A percentile compares a stretch with the other conserved stretches of the same genome.
Evolutionary conservation across 768 basidiomycete species (phyloP).

Genomic region (Boletellus emodensis): DNA sequence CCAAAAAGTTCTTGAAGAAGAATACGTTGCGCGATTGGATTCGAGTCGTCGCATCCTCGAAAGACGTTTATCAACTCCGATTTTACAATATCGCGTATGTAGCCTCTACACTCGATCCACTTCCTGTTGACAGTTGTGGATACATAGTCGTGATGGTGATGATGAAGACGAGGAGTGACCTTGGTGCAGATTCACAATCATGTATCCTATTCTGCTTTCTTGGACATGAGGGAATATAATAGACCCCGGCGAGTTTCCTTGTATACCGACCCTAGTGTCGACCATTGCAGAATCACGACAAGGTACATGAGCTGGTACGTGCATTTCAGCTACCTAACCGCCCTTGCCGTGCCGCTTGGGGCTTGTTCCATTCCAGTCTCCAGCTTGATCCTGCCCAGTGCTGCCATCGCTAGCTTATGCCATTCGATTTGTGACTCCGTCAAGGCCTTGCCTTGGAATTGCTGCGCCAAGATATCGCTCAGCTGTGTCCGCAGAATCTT

Average conservation of each 20-base stretch:
- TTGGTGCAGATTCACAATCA: not conserved
- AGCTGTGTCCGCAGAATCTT: constrained; percentile 73
- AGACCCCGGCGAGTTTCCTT: not conserved
- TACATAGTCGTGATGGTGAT: constrained; percentile 42
- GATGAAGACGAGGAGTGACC: constrained; percentile 52
- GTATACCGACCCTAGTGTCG: too few species aligned
- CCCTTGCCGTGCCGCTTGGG: constrained; percentile 9
- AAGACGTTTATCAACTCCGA: constrained; percentile 90
- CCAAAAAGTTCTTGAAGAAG: constrained; percentile 99
- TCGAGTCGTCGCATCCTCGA: constrained; percentile 90
- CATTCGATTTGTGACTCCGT: constrained; percentile 59
- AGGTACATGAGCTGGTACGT: not conserved
- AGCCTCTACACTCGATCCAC: not conserved
- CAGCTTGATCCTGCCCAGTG: constrained; percentile 52
- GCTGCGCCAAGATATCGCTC: constrained; percentile 52
- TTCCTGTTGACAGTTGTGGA: constrained; percentile 1
- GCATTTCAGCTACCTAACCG: constrained; percentile 13
- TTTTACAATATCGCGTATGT: constrained; percentile 92
- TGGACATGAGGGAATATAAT: constrained; percentile 7
- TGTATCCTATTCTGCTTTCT: constrained; percentile 2
- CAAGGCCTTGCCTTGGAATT: constrained; percentile 61
- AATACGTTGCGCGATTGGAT: constrained; percentile 95
- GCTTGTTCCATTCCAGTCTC: constrained; percentile 23
- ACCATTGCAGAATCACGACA: not conserved
- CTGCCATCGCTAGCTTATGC: constrained; percentile 66